These are phyloP conservation scores for Davidsoniella eucalypti DNA, from an alignment of 2,329 filamentous ascomycete species.

Conservation along the genomic window DNA sequence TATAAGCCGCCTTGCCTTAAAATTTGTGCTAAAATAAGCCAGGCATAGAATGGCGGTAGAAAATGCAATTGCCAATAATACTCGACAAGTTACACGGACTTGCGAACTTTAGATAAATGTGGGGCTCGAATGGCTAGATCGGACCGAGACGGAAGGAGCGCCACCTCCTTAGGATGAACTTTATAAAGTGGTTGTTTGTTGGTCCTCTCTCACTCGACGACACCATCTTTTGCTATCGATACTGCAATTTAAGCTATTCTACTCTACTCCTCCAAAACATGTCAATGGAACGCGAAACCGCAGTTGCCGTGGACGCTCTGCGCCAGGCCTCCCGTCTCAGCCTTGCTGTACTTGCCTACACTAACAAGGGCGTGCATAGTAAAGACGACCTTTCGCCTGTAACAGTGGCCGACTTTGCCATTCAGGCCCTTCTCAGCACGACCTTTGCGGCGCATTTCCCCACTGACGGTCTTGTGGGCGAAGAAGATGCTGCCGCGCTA, in stretches of 20 bases:
- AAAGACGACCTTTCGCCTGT: slow-evolving; percentile 41
- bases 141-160: slow-evolving; percentile 44
- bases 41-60: too few relatives aligned
- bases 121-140: slow-evolving; percentile 57
- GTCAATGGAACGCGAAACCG: slow-evolving; percentile 26
- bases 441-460: slow-evolving; percentile 35
- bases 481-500: slow-evolving; percentile 35
- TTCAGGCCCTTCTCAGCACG: slow-evolving; percentile 37
- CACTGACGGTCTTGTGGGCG: slow-evolving; percentile 34
- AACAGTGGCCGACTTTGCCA: slow-evolving; percentile 42
- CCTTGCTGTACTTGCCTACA: slow-evolving; percentile 28
- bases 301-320: slow-evolving; percentile 26
- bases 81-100: too few relatives aligned
- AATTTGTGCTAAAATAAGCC: too few relatives aligned
- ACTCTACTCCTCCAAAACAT: not conserved
- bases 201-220: too few relatives aligned
- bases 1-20: too few relatives aligned
- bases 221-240: too few relatives aligned
- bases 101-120: too few relatives aligned
- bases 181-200: too few relatives aligned
- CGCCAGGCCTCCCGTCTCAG: slow-evolving; percentile 32
- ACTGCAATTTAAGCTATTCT: too few relatives aligned
- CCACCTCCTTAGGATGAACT: too few relatives aligned
- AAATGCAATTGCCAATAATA: too few relatives aligned
- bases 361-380: slow-evolving; percentile 33